Evolutionary conservation across 1,284 basidiomycete species (phyloP).

Genomic region (Cerioporus squamosus): DNA sequence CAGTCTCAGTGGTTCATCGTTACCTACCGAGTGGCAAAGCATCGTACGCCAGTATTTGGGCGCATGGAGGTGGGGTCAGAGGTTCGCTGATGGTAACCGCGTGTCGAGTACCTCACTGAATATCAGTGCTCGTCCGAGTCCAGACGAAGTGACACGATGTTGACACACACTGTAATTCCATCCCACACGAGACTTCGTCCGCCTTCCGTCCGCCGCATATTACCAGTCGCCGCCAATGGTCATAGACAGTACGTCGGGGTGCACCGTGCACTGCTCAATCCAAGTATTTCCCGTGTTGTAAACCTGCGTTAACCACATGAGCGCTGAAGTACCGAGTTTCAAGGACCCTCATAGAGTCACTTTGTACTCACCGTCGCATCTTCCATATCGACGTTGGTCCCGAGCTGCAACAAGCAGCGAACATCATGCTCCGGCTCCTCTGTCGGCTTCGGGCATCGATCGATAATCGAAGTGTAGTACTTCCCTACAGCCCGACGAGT

Average conservation of each 20-base stretch:
- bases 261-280: constrained; percentile 12
- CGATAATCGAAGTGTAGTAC: background rate
- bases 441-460: background rate
- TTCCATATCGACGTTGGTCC: background rate
- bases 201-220: background rate
- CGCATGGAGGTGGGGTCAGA: too few species aligned
- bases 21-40: too few species aligned
- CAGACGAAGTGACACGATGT: too few species aligned
- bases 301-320: background rate
- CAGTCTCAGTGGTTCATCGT: too few species aligned
- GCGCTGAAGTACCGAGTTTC: background rate
- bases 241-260: constrained; percentile 9
- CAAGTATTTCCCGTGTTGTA: constrained; percentile 10
- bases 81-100: too few species aligned
- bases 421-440: background rate
- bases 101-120: too few species aligned
- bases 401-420: constrained; percentile 16
- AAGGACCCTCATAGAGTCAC: too few species aligned
- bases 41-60: too few species aligned
- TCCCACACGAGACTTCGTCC: too few species aligned
- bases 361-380: background rate
- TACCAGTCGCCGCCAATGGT: constrained; percentile 3
- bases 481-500: background rate
- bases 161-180: too few species aligned
- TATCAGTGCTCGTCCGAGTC: too few species aligned